Evolutionary conservation across 768 basidiomycete genomes (phyloP), one percentile per base, ranked within the genome.

Genomic region (Mycena crocata): DNA sequence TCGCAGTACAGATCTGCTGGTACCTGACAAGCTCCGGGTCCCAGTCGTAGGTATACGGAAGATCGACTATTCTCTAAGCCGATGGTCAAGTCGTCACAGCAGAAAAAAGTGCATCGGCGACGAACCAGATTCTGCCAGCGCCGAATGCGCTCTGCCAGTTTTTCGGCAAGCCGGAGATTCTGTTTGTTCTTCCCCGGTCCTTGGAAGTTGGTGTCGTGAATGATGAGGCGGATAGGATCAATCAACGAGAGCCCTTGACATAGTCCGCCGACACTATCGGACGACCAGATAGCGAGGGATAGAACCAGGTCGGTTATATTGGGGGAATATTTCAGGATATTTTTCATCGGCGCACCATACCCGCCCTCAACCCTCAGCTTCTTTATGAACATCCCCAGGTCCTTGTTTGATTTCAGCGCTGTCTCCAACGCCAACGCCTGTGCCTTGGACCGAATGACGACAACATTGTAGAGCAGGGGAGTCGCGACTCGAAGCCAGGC

Each of bases 341-440:
- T 23, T 13, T 40, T 52, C 62, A 72, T 67, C 13, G 66, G 7
- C 46, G 55, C 3, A 10, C 72, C 70, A 19, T 67, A 73, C 1
- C 71, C 72, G 12, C 73, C 72, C 57, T 75, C 73, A 34, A 75
- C 61, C n/a, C 74, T 69, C 13, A 76, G 61, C 45, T 75, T 75
- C 52, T 71, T 68, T 45, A 75, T 73, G 46, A 73, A 72, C 6
- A 26, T 13, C 23, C 72, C 76, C 3, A 76, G 67, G 7, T 58
- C 45, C 14, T 37, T 24, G 44, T 73, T 73, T 5, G 26, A 40
- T 24, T 67, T 57, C 1, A 77, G 58, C 0, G 71, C 64, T 0
- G 49, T 50, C 17, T 67, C 65, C n/a, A 76, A 48, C 9, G 74
- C 69, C 6, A 62, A 35, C 0, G 71, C 70, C 52, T 75, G 76